Percentiles rank a stretch among this genome's conserved stretches.
Evolutionary conservation across 106 monocot genomes (phyloP).

Genomic region (Agapanthus africanus): DNA sequence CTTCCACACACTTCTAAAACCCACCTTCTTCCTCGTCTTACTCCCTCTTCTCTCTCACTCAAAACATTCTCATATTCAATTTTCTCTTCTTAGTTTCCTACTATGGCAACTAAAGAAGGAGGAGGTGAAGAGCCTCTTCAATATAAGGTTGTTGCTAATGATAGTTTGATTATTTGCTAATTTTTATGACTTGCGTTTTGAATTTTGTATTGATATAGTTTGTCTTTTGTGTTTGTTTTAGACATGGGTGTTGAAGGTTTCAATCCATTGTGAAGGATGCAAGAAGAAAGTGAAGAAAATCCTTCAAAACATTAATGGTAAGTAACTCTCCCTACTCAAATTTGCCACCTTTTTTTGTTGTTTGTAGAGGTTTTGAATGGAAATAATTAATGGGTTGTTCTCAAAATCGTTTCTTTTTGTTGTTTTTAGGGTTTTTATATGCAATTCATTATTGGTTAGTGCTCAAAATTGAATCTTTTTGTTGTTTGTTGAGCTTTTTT

Average conservation of each 20-base stretch:
- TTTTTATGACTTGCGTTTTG: neutral
- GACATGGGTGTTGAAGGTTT: conserved; percentile 18
- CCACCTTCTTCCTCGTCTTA: too few species aligned
- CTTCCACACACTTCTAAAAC: too few species aligned
- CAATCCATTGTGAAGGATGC: conserved; percentile 27
- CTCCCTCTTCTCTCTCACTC: too few species aligned
- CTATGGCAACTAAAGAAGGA: conserved; percentile 5
- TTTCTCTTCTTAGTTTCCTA: neutral
- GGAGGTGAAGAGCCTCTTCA: neutral
- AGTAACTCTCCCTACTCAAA: conserved; percentile 26
- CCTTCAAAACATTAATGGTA: conserved; percentile 4
- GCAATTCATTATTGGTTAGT: neutral
- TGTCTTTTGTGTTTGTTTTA: neutral
- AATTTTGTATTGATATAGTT: neutral
- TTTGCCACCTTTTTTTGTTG: conserved; percentile 8
- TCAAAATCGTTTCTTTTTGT: conserved; percentile 8
- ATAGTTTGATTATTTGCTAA: neutral
- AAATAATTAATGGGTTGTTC: neutral
- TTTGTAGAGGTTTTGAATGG: neutral
- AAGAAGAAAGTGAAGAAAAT: conserved; percentile 15
- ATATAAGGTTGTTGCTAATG: neutral
- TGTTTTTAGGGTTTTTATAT: neutral
- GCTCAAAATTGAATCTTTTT: conserved; percentile 5
- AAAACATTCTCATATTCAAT: too few species aligned
- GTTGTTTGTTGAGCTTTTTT: conserved; percentile 6